A percentile compares a stretch with the other conserved stretches of the same genome.
These are phyloP conservation scores for Eutrema salsugineum DNA, from an alignment of 441 rosid species.

Conservation along the genomic window DNA sequence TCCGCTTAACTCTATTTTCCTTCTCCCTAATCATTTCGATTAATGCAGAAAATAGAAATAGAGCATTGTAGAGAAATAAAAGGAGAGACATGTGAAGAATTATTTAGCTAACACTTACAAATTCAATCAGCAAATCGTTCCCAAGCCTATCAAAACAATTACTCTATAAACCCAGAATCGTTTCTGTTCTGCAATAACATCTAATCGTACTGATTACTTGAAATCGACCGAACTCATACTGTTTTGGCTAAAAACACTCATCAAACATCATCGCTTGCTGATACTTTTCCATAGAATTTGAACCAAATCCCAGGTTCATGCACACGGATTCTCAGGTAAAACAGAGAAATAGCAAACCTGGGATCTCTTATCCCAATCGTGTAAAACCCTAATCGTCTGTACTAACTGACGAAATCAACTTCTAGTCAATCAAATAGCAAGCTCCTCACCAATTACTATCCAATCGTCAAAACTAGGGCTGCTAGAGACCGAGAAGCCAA, in stretches of 20 bases:
- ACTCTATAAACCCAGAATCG: background rate
- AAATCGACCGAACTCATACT: background rate
- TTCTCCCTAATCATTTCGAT: background rate
- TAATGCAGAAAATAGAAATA: background rate
- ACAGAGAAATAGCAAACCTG: background rate
- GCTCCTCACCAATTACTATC: background rate
- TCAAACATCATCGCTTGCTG: background rate
- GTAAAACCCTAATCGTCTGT: slow-evolving; percentile 11
- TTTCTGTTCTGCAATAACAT: background rate
- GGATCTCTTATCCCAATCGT: background rate
- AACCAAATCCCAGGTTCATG: background rate
- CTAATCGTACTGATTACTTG: background rate
- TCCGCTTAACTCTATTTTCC: background rate
- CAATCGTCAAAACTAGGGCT: background rate
- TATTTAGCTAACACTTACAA: background rate
- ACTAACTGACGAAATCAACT: background rate
- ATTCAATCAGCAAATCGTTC: background rate
- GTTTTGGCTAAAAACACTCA: background rate
- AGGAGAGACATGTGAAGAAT: background rate
- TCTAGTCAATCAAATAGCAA: background rate
- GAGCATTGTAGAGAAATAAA: background rate
- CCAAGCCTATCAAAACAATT: background rate
- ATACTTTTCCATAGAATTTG: background rate
- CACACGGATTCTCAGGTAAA: background rate
- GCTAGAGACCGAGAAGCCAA: background rate